Conservation (phyloP, 345 rosid genomes). For the Passiflora organensis region DNA sequence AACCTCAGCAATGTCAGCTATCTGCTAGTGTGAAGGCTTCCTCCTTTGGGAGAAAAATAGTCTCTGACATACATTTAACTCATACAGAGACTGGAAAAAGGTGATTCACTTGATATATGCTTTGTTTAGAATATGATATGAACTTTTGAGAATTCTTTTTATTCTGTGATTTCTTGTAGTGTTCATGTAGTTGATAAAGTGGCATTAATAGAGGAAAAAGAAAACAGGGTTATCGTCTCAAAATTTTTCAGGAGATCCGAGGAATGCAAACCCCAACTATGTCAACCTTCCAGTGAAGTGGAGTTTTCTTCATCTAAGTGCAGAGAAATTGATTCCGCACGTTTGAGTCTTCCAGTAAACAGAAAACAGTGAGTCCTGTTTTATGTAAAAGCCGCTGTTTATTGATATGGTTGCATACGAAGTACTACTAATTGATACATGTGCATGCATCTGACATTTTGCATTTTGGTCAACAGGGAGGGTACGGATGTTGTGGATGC, state of each 20-base stretch:
- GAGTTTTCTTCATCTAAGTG: conserved; percentile 25
- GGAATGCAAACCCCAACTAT: conserved; percentile 23
- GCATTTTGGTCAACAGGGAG: conserved; percentile 29
- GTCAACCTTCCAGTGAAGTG: conserved; percentile 22
- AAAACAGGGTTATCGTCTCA: conserved; percentile 33
- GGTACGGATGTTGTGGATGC: conserved; percentile 13
- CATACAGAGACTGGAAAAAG: not conserved
- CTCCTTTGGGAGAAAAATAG: conserved; percentile 26
- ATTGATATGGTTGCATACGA: too few species aligned
- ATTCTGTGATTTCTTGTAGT: conserved; percentile 19
- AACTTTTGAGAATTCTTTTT: not conserved
- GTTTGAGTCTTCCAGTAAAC: conserved; percentile 13
- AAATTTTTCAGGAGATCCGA: conserved; percentile 33
- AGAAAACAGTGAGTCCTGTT: conserved; percentile 19
- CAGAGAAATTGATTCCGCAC: conserved; percentile 22
- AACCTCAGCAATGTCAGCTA: conserved; percentile 23
- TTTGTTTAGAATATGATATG: not conserved
- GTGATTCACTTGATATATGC: not conserved
- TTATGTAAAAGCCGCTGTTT: conserved; percentile 6
- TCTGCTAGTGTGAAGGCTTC: conserved; percentile 23
- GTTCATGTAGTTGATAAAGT: conserved; percentile 17
- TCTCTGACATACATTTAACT: conserved; percentile 1
- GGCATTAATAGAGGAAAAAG: conserved; percentile 26
- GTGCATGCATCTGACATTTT: not conserved
- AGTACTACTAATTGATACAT: too few species aligned